Evolutionary conservation across 257 asterid genomes (phyloP).

Genomic region (Verbascum thapsus): DNA sequence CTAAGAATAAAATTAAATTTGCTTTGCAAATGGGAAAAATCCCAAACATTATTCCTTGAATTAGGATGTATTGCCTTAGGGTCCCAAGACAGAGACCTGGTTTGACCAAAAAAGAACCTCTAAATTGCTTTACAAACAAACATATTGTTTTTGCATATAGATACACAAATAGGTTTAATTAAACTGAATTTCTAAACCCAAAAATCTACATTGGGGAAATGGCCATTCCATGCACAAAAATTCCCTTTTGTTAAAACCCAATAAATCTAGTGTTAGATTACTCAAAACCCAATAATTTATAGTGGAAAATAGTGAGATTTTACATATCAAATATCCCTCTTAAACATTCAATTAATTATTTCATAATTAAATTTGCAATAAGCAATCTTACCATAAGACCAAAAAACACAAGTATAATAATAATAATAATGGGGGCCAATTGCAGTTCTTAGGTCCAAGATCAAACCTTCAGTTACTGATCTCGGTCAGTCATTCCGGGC

Average conservation of each 20-base stretch:
- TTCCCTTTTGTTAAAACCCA: slow-evolving; percentile 39
- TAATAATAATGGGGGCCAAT: slow-evolving; percentile 8
- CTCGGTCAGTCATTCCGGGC: too few relatives aligned
- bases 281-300: slow-evolving; percentile 40
- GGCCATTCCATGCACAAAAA: slow-evolving; percentile 34
- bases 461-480: too few relatives aligned
- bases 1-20: slow-evolving; percentile 25
- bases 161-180: slow-evolving; percentile 28
- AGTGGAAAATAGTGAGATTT: slow-evolving; percentile 2
- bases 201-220: slow-evolving; percentile 45
- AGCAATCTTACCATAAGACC: too few relatives aligned
- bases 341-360: slow-evolving; percentile 26
- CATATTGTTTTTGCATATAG: slow-evolving; percentile 46
- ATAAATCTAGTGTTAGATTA: slow-evolving; percentile 34
- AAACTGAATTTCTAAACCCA: slow-evolving; percentile 33
- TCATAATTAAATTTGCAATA: too few relatives aligned
- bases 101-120: slow-evolving; percentile 46
- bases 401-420: too few relatives aligned
- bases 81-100: slow-evolving; percentile 52
- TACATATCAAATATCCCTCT: slow-evolving; percentile 26
- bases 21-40: slow-evolving; percentile 20
- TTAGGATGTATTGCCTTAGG: slow-evolving; percentile 49
- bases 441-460: too few relatives aligned
- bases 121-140: slow-evolving; percentile 43
- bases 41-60: slow-evolving; percentile 40